A percentile compares a stretch with the other conserved stretches of the same genome.
phyloP scores from a whole-genome alignment of 2,329 filamentous ascomycete genomes.

The Fusarium brachygibbosum region DNA sequence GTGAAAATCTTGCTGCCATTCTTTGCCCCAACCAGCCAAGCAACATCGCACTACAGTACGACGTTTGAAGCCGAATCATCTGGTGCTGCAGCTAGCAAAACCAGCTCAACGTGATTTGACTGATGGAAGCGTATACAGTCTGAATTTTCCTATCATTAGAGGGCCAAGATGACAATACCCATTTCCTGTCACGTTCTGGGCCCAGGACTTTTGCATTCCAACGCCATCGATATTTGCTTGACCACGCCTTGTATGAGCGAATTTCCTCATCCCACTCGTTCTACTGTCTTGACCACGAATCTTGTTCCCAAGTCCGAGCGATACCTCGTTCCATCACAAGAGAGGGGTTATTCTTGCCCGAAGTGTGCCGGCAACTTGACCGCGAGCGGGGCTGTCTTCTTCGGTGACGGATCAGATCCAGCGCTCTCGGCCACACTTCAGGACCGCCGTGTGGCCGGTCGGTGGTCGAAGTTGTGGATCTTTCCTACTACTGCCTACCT shows the following conservation, averaged over 20 bases:
- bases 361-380: conserved; percentile 18
- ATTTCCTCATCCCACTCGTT: conserved; percentile 27
- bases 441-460: conserved; percentile 17
- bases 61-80: neutral
- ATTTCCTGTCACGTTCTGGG: neutral
- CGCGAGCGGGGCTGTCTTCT: conserved; percentile 26
- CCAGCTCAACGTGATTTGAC: neutral
- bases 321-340: conserved; percentile 15
- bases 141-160: neutral
- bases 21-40: neutral
- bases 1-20: conserved; percentile 2
- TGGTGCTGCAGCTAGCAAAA: neutral
- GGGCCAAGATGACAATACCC: neutral
- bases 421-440: conserved; percentile 20
- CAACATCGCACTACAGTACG: neutral
- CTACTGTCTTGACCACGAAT: conserved; percentile 33
- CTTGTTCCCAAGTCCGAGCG: conserved; percentile 19
- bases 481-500: conserved; percentile 10
- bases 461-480: conserved; percentile 21
- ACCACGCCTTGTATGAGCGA: conserved; percentile 24
- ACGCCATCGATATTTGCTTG: conserved; percentile 7
- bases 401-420: conserved; percentile 43
- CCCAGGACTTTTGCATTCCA: neutral
- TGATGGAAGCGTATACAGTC: neutral
- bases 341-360: conserved; percentile 22